A percentile compares a stretch with the other conserved stretches of the same genome.
Conservation (phyloP, 2,329 filamentous ascomycete genomes). For the Pestalotiopsis sp. region DNA sequence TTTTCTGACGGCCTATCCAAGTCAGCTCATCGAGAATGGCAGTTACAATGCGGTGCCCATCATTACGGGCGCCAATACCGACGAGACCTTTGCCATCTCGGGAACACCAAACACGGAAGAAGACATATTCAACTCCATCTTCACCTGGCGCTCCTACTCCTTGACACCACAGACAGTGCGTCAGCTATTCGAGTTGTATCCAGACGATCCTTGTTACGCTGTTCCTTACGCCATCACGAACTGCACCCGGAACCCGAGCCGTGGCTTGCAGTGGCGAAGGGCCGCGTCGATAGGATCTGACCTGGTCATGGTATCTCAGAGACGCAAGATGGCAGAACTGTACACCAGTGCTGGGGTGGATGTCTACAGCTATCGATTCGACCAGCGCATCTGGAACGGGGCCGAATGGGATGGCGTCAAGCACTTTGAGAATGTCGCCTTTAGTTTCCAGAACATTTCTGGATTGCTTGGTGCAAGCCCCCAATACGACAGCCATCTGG, state of each 20-base stretch:
- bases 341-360: slow-evolving; percentile 32
- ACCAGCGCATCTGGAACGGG: slow-evolving; percentile 44
- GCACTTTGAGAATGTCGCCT: slow-evolving; percentile 50
- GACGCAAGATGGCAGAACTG: slow-evolving; percentile 44
- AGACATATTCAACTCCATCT: slow-evolving; percentile 41
- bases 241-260: slow-evolving; percentile 28
- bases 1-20: slow-evolving; percentile 48
- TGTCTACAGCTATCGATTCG: slow-evolving; percentile 51
- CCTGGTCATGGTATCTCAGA: slow-evolving; percentile 47
- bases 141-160: slow-evolving; percentile 45
- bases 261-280: slow-evolving; percentile 45
- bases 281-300: slow-evolving; percentile 45
- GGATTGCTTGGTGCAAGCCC: slow-evolving; percentile 46
- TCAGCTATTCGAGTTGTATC: slow-evolving; percentile 46
- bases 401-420: slow-evolving; percentile 39
- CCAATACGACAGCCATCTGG: slow-evolving; percentile 36
- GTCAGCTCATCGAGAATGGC: slow-evolving; percentile 40
- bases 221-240: slow-evolving; percentile 42
- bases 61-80: slow-evolving; percentile 48
- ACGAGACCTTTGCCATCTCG: slow-evolving; percentile 45
- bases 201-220: slow-evolving; percentile 46
- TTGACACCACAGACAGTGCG: slow-evolving; percentile 44
- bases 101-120: slow-evolving; percentile 39
- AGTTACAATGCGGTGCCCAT: slow-evolving; percentile 45
- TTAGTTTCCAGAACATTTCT: slow-evolving; percentile 51